phyloP scores from a whole-genome alignment of 495 filamentous ascomycete genomes.

The Hypomontagnella submonticulosa region DNA sequence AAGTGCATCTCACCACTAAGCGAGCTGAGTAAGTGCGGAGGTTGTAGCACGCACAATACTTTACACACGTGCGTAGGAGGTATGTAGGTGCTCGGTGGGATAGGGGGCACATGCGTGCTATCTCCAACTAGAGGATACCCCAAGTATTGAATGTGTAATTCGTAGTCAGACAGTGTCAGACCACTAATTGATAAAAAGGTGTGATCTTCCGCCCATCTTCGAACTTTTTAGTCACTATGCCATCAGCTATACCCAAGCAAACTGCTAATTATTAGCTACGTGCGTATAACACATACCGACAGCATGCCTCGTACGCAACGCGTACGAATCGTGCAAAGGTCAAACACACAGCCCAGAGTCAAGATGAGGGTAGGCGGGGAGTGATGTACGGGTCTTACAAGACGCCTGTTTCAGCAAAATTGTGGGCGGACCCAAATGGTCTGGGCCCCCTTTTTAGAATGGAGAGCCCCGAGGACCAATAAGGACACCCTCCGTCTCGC shows the following conservation, averaged over 20 bases:
- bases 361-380: slow-evolving; percentile 13
- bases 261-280: too few relatives aligned
- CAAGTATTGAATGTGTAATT: neutral
- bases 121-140: slow-evolving; percentile 5
- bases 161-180: neutral
- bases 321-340: slow-evolving; percentile 25
- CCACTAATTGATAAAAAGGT: slow-evolving; percentile 3
- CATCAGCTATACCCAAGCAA: slow-evolving; percentile 5
- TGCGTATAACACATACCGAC: too few relatives aligned
- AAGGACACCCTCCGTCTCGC: slow-evolving; percentile 25
- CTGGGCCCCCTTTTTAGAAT: slow-evolving; percentile 24
- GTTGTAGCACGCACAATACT: neutral
- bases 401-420: slow-evolving; percentile 39
- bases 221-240: slow-evolving; percentile 2
- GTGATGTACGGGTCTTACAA: slow-evolving; percentile 12
- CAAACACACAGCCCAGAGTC: slow-evolving; percentile 23
- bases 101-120: slow-evolving; percentile 7
- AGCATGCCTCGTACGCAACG: neutral
- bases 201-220: neutral
- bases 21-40: too few relatives aligned
- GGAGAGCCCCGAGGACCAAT: slow-evolving; percentile 25
- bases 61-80: neutral
- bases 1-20: too few relatives aligned
- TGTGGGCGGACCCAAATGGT: slow-evolving; percentile 26
- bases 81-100: neutral